Conservation (phyloP, 2,329 filamentous ascomycete species). For the Aspergillus glaucus region DNA sequence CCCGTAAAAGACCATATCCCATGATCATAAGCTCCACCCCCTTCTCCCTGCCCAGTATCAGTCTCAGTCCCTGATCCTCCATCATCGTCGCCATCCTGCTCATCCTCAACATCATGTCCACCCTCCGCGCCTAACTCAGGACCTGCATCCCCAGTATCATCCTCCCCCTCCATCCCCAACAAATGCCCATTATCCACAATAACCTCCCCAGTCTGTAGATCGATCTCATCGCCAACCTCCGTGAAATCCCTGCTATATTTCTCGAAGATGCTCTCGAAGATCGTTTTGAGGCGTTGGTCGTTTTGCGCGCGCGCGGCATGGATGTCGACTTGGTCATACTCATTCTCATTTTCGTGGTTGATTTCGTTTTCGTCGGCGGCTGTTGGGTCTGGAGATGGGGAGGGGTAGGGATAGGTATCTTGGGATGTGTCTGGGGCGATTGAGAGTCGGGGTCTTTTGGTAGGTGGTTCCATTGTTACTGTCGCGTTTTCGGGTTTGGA, state of each 20-base stretch:
- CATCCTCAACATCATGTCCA: neutral
- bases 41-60: slow-evolving; percentile 2
- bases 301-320: slow-evolving; percentile 59
- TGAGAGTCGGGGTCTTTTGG: slow-evolving; percentile 56
- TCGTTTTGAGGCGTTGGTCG: slow-evolving; percentile 67
- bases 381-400: neutral
- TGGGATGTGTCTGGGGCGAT: slow-evolving; percentile 1
- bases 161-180: slow-evolving; percentile 53
- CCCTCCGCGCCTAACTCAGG: neutral
- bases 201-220: slow-evolving; percentile 71
- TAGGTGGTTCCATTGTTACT: slow-evolving; percentile 25
- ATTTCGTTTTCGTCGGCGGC: slow-evolving; percentile 6
- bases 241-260: slow-evolving; percentile 83
- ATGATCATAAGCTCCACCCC: slow-evolving; percentile 2
- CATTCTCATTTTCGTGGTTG: slow-evolving; percentile 15
- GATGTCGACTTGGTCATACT: slow-evolving; percentile 46
- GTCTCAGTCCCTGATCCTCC: neutral
- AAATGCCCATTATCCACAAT: slow-evolving; percentile 91
- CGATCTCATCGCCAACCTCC: slow-evolving; percentile 81
- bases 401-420: too few species aligned
- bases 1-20: slow-evolving; percentile 3
- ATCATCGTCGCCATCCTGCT: neutral
- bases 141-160: slow-evolving; percentile 38
- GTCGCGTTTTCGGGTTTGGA: neutral
- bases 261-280: slow-evolving; percentile 80